Conservation (phyloP, 352 stramenopile genomes). For the Pythium biforme region DNA sequence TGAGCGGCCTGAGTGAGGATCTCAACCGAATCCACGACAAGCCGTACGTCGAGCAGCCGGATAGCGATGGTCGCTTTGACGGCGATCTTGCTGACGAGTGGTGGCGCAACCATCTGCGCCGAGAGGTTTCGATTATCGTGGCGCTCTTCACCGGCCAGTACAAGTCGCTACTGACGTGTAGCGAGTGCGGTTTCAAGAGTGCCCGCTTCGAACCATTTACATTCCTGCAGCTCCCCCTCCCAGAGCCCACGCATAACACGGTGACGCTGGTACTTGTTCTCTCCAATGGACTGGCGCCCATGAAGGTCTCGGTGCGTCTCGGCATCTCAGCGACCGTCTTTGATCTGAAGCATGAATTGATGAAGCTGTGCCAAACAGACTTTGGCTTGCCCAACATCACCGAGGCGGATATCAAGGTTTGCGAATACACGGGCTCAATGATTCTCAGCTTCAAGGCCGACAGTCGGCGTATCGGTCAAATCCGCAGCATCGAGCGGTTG, state of each 20-base stretch:
- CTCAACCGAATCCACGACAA: conserved; percentile 97
- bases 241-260: conserved; percentile 84
- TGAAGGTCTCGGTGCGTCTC: conserved; percentile 79
- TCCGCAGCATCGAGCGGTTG: conserved; percentile 83
- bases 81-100: conserved; percentile 98
- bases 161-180: conserved; percentile 96
- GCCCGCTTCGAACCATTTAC: conserved; percentile 94
- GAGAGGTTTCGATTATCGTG: conserved; percentile 98
- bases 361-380: conserved; percentile 75
- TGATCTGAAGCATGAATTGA: conserved; percentile 83
- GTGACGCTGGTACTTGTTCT: conserved; percentile 81
- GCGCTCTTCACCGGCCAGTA: conserved; percentile 99
- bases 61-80: conserved; percentile 97
- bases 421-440: conserved; percentile 83
- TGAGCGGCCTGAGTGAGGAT: conserved; percentile 98
- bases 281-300: conserved; percentile 64
- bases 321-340: conserved; percentile 83
- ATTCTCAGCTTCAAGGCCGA: conserved; percentile 89
- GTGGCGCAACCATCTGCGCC: conserved; percentile 97
- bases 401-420: conserved; percentile 83
- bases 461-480: conserved; percentile 78
- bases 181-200: conserved; percentile 94
- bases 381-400: conserved; percentile 63
- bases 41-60: conserved; percentile 97
- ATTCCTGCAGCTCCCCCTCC: conserved; percentile 83